phyloP scores from a whole-genome alignment of 164 flowering plant species.

The Cinnamomum chago region DNA sequence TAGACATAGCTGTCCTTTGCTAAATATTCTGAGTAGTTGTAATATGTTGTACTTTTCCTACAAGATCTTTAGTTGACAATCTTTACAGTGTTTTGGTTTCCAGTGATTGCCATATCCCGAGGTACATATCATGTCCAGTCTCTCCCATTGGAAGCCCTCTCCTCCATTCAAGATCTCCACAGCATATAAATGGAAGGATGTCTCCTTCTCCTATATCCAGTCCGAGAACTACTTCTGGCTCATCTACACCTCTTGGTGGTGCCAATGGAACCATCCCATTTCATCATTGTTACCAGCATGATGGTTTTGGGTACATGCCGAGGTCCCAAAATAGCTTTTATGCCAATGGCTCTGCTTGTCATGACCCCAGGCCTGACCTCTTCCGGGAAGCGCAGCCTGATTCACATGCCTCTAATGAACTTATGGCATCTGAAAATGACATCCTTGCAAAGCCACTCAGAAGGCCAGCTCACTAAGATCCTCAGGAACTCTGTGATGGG shows the following conservation, averaged over 20 bases:
- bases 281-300: slow-evolving; percentile 49
- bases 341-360: slow-evolving; percentile 37
- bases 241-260: slow-evolving; percentile 88
- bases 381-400: slow-evolving; percentile 49
- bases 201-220: slow-evolving; percentile 86
- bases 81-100: slow-evolving; percentile 1
- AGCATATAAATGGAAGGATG: slow-evolving; percentile 64
- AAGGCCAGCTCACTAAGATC: slow-evolving; percentile 31
- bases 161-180: slow-evolving; percentile 63
- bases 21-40: too few species aligned
- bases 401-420: slow-evolving; percentile 51
- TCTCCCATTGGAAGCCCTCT: slow-evolving; percentile 90
- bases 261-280: slow-evolving; percentile 72
- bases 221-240: slow-evolving; percentile 71
- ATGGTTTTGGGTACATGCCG: slow-evolving; percentile 44
- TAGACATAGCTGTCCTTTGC: too few species aligned
- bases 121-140: slow-evolving; percentile 81
- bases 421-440: slow-evolving; percentile 40
- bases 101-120: slow-evolving; percentile 55
- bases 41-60: too few species aligned
- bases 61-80: too few species aligned
- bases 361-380: slow-evolving; percentile 51
- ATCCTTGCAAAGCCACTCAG: slow-evolving; percentile 46
- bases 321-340: slow-evolving; percentile 39
- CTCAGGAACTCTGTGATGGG: slow-evolving; percentile 46